phyloP scores from a whole-genome alignment of 352 stramenopile species.

The Globisporangium nagaii region DNA sequence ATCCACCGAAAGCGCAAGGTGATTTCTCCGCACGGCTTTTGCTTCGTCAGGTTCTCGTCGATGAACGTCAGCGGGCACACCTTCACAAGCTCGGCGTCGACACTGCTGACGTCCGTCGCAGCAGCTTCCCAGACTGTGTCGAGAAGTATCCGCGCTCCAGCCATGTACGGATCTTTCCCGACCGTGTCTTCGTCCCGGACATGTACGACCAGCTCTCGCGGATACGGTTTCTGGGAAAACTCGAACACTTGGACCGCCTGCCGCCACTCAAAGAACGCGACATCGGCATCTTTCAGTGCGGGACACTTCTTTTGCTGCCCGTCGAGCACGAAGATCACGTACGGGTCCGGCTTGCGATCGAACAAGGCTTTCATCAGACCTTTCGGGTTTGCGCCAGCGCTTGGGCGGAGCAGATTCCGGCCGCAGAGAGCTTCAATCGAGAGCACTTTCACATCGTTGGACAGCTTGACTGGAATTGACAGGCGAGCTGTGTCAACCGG shows the following conservation, averaged over 20 bases:
- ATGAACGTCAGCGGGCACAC: slow-evolving; percentile 25
- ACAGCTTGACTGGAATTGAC: neutral
- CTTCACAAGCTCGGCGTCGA: slow-evolving; percentile 23
- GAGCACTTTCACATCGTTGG: slow-evolving; percentile 28
- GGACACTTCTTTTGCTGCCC: slow-evolving; percentile 22
- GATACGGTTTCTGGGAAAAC: slow-evolving; percentile 26
- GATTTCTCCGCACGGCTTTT: slow-evolving; percentile 28
- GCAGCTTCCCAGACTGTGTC: slow-evolving; percentile 21
- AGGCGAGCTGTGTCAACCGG: neutral
- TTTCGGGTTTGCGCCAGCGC: slow-evolving; percentile 14
- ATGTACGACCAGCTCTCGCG: slow-evolving; percentile 20
- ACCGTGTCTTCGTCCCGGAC: slow-evolving; percentile 39
- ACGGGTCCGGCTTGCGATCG: slow-evolving; percentile 40
- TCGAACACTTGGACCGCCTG: slow-evolving; percentile 38
- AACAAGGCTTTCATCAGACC: slow-evolving; percentile 32
- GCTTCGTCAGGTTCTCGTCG: slow-evolving; percentile 35
- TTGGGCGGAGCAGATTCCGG: slow-evolving; percentile 22
- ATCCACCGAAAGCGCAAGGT: slow-evolving; percentile 37
- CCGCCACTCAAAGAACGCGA: slow-evolving; percentile 43
- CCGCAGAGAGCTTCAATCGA: slow-evolving; percentile 29
- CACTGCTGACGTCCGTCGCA: neutral
- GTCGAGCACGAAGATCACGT: slow-evolving; percentile 29
- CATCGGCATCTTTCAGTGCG: slow-evolving; percentile 30
- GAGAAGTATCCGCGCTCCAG: slow-evolving; percentile 25
- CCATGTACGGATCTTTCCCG: slow-evolving; percentile 38